These are phyloP conservation scores for Lactuca saligna DNA, from an alignment of 129 eudicot species.

Conservation along the genomic window DNA sequence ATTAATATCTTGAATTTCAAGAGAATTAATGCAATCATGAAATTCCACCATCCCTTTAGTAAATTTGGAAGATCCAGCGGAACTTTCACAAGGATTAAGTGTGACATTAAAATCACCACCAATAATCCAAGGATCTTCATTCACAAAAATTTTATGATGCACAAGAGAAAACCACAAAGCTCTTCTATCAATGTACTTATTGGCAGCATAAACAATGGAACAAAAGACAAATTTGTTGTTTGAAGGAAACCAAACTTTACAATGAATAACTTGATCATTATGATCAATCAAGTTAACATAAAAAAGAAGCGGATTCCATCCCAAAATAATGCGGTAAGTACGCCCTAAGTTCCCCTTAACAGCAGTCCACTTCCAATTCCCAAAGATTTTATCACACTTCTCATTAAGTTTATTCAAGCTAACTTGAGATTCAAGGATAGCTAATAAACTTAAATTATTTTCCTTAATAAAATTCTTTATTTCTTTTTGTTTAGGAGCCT, in stretches of 20 bases:
- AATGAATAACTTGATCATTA: neutral
- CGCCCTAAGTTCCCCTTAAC: no score
- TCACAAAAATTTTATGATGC: neutral
- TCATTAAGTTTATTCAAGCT: accelerated
- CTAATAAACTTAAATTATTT: neutral
- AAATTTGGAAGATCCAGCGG: neutral
- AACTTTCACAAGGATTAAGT: neutral
- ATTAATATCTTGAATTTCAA: neutral
- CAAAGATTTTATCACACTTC: neutral
- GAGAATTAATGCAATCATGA: neutral
- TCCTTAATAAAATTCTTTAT: neutral
- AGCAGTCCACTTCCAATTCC: neutral
- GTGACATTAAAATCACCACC: neutral
- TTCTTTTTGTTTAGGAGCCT: neutral
- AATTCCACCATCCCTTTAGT: neutral
- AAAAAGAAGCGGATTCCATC: neutral
- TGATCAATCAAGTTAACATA: neutral
- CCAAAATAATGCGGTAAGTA: neutral
- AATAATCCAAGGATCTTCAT: neutral
- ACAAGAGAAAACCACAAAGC: neutral
- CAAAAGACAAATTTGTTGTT: no score
- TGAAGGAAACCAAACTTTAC: accelerated
- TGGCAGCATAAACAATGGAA: neutral
- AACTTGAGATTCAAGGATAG: neutral
- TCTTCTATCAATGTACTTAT: neutral